Base-by-base conservation (phyloP, 176 grass and related monocot species). In the Zea luxurians region DNA sequence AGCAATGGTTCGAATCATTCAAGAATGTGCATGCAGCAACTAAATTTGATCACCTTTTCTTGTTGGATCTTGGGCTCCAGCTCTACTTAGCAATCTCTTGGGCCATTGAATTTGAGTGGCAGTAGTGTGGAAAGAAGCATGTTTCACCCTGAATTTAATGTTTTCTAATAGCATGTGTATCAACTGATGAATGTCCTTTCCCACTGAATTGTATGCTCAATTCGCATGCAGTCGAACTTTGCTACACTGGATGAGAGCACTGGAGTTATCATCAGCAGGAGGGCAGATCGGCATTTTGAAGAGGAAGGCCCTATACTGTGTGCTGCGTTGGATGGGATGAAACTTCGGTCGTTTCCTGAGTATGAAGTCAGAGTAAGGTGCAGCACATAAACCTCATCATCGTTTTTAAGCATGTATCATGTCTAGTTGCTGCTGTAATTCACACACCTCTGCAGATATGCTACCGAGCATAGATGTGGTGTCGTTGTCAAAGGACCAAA, bases 281-380 rank as follows among this genome's bases (percentile, higher is more conserved):
- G 92, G 78, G 95, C 89, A 0, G 89, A 98, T 83, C 65, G 92
- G 38, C 96, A 98, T 73, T 94, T 98, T 81, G 96, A 99, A 81
- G 96, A 95, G 90, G 96, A 99, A 78, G 96, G 96, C 1, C 88
- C 92, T 2, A 85, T 95, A 27, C 88, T 95, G 16, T 99, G 87
- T 45, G 83, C 89, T n/a, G 88, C 90, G 4, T 83, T 98, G 59
- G 92, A 98, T 85, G 83, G 89, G 68, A 85, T 98, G 89, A 99
- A 89, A 66, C 89, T 95, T 54, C 81, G 88, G 6, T 95, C 81
- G 0, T 98, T 90, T 81, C 89, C 88, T 13, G 90, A 87, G 53
- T 95, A 95, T 60, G 85, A 95, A 95, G 91, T 95, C 80, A 92
- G 96, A 92, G 88, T 99, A 83, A 99, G 90, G 96, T 99, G 80